Percentiles rank a stretch among this genome's conserved stretches.
phyloP scores from a whole-genome alignment of 164 flowering plant genomes.

The Pachysandra terminalis region DNA sequence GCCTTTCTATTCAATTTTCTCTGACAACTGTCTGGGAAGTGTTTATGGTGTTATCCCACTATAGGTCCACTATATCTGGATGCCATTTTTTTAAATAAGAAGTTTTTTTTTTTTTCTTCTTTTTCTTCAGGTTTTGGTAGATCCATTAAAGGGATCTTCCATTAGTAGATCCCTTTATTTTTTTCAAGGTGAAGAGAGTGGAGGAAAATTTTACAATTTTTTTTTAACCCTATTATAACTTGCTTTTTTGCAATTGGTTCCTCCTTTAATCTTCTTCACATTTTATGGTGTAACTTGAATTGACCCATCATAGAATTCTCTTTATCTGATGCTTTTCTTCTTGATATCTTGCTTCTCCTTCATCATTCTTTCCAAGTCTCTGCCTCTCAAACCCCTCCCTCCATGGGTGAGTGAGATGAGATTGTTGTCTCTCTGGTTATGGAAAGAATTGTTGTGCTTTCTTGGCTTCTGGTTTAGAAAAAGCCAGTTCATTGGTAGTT shows the following conservation, averaged over 20 bases:
- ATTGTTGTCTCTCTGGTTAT: conserved; percentile 40
- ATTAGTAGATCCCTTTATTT: neutral
- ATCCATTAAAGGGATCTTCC: conserved; percentile 11
- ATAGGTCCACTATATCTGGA: neutral
- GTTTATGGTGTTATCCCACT: neutral
- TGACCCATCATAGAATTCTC: conserved; percentile 18
- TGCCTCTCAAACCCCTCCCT: conserved; percentile 44
- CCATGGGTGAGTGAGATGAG: conserved; percentile 51
- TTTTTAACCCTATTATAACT: conserved; percentile 10
- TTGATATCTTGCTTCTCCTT: conserved; percentile 66
- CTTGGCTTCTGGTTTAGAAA: conserved; percentile 18
- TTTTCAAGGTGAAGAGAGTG: neutral
- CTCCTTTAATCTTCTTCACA: conserved; percentile 14
- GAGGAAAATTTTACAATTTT: neutral
- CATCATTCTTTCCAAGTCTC: conserved; percentile 59
- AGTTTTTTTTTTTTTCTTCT: neutral
- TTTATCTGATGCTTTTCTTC: conserved; percentile 60
- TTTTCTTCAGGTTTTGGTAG: neutral
- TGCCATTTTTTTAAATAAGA: neutral
- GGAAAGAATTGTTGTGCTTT: conserved; percentile 37
- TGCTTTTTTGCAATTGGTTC: conserved; percentile 22
- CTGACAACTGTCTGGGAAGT: no score
- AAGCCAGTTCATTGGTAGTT: conserved; percentile 8
- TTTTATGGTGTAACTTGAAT: conserved; percentile 15
- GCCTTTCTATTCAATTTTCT: no score